A percentile compares a stretch with the other conserved stretches of the same genome.
phyloP scores from a whole-genome alignment of 495 filamentous ascomycete species.

The Neurospora cerealis region DNA sequence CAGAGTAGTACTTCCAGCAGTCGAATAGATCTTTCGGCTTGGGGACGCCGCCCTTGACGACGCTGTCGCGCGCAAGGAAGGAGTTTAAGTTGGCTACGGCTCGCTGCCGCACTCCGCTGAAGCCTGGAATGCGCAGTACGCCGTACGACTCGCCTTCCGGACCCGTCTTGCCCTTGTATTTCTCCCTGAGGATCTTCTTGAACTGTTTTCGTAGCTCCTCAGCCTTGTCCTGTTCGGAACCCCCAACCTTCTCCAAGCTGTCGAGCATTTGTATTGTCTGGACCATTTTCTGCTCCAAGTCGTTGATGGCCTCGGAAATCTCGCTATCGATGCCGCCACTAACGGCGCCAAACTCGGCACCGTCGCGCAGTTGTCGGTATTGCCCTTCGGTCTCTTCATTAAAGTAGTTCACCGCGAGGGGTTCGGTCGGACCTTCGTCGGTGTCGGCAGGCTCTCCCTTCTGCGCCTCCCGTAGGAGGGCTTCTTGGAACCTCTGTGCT shows the following conservation, averaged over 20 bases:
- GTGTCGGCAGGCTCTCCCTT: background rate
- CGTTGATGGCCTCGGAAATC: constrained; percentile 28
- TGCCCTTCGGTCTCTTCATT: constrained; percentile 34
- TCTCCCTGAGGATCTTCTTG: constrained; percentile 25
- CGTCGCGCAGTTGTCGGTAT: constrained; percentile 19
- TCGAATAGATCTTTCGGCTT: constrained; percentile 20
- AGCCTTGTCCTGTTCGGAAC: constrained; percentile 22
- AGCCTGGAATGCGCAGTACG: constrained; percentile 15
- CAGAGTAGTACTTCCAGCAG: constrained; percentile 35
- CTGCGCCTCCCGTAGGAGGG: background rate
- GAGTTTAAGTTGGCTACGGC: constrained; percentile 12
- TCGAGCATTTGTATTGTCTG: constrained; percentile 26
- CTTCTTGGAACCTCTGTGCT: background rate
- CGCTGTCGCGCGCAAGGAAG: constrained; percentile 20
- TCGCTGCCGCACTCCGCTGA: constrained; percentile 16
- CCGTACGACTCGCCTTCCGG: constrained; percentile 14
- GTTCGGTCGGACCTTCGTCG: background rate
- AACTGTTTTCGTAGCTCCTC: constrained; percentile 19
- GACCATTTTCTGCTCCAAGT: constrained; percentile 47
- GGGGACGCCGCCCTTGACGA: constrained; percentile 20
- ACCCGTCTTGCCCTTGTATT: constrained; percentile 25
- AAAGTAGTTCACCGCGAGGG: constrained; percentile 29
- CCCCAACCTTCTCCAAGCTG: constrained; percentile 25
- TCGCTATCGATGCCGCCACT: constrained; percentile 35
- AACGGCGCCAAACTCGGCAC: constrained; percentile 30